Evolutionary conservation across 164 flowering plant species (phyloP), one percentile per base, ranked within the genome.

Genomic region (Santalum album): DNA sequence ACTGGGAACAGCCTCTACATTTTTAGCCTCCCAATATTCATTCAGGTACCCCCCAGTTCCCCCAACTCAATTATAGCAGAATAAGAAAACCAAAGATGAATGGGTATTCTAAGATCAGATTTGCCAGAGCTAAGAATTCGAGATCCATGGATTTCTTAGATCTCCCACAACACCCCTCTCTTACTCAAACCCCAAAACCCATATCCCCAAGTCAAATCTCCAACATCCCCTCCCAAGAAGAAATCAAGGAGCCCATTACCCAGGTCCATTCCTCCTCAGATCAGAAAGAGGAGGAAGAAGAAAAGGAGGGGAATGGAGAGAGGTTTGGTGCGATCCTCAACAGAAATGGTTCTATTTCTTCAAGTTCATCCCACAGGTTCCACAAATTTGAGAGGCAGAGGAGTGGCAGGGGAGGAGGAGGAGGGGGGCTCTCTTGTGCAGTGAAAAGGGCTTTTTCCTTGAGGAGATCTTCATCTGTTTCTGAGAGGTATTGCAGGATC

Each of bases 401-500:
- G 43, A 49, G 27, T 16, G 19, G 67, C 34, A 29, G 34, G 34
- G 34, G 9, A 25, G 16, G 40, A 44, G 19, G 43, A 49, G 27
- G 14, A n/a, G 67, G 6, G 9, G 34, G 34, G 34, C 4, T 70
- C 40, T 63, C 58, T 9, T 15, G 59, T 55, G 64, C 73, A 23
- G 66, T 75, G 66, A 77, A 62, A 49, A 73, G 74, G 59, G 82
- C 66, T 1, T 65, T 75, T n/a, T 79, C 82, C 6, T 59, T 79
- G 74, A 66, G 73, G 62, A 79, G 77, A 75, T 82, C 88, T 40
- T 70, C 78, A 11, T 75, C 88, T 2, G 75, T 75, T 25, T 63
- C 81, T 4, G 84, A 82, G 32, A 70, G 74, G 59, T 82, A 82
- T 57, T 65, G 75, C n/a, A 77, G 88, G 64, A 79, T 82, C 61